Evolutionary conservation across 2,329 filamentous ascomycete species (phyloP), one percentile per base, ranked within the genome.

Genomic region (Ceratocystis cacaofunesta): DNA sequence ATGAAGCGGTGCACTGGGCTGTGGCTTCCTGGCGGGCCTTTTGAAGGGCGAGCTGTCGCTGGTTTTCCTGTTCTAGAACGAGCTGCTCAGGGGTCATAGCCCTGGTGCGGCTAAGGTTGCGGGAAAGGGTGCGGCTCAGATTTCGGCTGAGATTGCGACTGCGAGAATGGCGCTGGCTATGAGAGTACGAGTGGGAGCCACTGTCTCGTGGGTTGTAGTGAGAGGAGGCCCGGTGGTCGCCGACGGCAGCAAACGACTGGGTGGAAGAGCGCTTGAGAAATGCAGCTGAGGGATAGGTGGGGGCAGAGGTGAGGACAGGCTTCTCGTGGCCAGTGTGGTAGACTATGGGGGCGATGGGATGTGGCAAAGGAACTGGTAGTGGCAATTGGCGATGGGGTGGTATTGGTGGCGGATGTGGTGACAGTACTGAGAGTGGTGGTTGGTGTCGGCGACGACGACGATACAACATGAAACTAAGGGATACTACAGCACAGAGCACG

Each of bases 41-140:
- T 57, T 66, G 61, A 28, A 66, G 52, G 22, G 61, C 65, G 22
- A 66, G 17, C 17, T 64, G 48, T 12, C 65, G 65, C 43, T 64
- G 65, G n/a, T 28, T 46, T 48, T 66, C 65, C 30, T 63, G 36
- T 44, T 66, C 61, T 12, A 50, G 22, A 17, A 50, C 22, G 8
- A 62, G 43, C 17, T 57, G 25, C 44, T 66, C 50, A 2, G 62
- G 50, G 22, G 36, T 61, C 7, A 57, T 22, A 19, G 48, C 25
- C 52, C 63, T 63, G 17, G 19, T 62, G 22, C 61, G 61, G 61
- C 44, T 50, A 30, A 64, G 46, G n/a, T 43, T 43, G 36, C 60
- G 60, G 32, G 60, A 61, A 19, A 61, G 28, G 41, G 25, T 58
- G 3, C 55, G 55, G 28, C 55, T 58, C 15, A 58, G 55, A 19